Evolutionary conservation across 257 asterid genomes (phyloP).

Genomic region (Nicotiana tabacum): DNA sequence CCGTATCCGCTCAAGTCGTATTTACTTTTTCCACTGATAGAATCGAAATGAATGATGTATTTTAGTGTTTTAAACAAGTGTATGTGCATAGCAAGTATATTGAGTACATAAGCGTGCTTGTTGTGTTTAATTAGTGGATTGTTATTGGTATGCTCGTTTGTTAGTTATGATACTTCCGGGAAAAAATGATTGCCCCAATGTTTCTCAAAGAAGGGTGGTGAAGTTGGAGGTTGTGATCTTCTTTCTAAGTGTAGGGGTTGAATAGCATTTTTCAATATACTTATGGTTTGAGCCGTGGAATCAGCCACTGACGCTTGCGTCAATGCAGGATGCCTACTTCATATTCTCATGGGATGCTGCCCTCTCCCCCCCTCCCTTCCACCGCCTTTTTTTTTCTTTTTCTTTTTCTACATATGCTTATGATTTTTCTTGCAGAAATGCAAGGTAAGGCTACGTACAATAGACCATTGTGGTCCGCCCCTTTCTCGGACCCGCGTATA

Average conservation of each 20-base stretch:
- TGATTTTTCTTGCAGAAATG: too few species aligned
- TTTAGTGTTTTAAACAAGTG: too few species aligned
- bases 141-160: neutral
- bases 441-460: too few species aligned
- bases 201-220: neutral
- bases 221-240: neutral
- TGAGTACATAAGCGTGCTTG: neutral
- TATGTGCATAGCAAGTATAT: neutral
- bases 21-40: neutral
- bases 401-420: too few species aligned
- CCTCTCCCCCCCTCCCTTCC: too few species aligned
- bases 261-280: neutral
- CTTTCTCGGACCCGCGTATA: too few species aligned
- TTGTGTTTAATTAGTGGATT: neutral
- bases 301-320: too few species aligned
- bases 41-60: neutral
- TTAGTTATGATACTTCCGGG: neutral
- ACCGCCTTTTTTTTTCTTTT: too few species aligned
- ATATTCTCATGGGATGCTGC: too few species aligned
- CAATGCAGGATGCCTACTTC: too few species aligned
- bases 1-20: neutral
- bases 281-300: too few species aligned
- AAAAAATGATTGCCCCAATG: neutral
- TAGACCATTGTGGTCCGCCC: too few species aligned
- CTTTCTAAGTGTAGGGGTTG: neutral